Conservation (phyloP, 495 filamentous ascomycete species). For the Eremomyces bilateralis region DNA sequence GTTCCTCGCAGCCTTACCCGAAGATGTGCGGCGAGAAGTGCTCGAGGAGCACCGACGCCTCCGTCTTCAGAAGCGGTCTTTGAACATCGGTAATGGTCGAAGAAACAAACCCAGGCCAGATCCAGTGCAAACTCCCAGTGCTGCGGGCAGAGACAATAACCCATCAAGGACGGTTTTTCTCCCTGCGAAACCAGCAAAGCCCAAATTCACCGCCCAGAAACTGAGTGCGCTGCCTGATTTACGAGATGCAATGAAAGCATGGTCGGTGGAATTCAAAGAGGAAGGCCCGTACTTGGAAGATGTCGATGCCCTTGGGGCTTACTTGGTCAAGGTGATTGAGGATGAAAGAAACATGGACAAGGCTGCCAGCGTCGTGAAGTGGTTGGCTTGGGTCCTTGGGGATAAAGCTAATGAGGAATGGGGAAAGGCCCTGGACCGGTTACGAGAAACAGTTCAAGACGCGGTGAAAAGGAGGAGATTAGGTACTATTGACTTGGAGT, state of each 20-base stretch:
- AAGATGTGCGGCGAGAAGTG: slow-evolving; percentile 60
- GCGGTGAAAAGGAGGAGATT: slow-evolving; percentile 42
- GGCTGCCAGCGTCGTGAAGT: slow-evolving; percentile 40
- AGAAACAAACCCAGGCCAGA: slow-evolving; percentile 19
- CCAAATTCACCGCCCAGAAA: slow-evolving; percentile 42
- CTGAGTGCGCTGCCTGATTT: slow-evolving; percentile 34
- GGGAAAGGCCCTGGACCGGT: slow-evolving; percentile 27
- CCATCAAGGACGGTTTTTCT: slow-evolving; percentile 11
- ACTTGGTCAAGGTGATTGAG: slow-evolving; percentile 42
- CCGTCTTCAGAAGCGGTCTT: slow-evolving; percentile 25
- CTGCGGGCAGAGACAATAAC: slow-evolving; percentile 1
- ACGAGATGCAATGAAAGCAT: slow-evolving; percentile 37
- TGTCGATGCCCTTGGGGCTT: slow-evolving; percentile 44
- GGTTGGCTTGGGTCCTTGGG: slow-evolving; percentile 50
- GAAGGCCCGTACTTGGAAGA: slow-evolving; percentile 60
- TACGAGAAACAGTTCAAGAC: slow-evolving; percentile 36
- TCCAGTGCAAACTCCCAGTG: background rate
- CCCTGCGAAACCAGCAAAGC: slow-evolving; percentile 28
- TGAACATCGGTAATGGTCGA: slow-evolving; percentile 11
- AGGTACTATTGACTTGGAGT: slow-evolving; percentile 38
- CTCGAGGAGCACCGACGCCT: slow-evolving; percentile 44
- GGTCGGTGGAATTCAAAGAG: slow-evolving; percentile 40
- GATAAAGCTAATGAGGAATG: slow-evolving; percentile 25
- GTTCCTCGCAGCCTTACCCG: slow-evolving; percentile 49
- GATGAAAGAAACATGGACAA: slow-evolving; percentile 63